Evolutionary conservation across 2,329 filamentous ascomycete species (phyloP).

Genomic region (Cadophora luteo-olivacea): DNA sequence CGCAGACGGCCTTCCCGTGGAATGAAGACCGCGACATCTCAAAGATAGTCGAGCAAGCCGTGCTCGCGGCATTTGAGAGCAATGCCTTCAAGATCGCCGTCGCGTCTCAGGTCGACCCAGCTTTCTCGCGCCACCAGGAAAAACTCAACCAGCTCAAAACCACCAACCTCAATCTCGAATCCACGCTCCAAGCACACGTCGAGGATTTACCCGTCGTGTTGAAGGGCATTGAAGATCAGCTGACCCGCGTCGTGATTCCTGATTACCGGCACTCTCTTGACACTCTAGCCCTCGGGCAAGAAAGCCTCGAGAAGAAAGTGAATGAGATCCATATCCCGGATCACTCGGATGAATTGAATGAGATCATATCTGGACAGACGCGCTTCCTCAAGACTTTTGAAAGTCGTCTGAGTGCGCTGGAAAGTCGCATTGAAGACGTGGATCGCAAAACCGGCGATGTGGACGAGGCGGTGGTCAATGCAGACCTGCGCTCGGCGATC

Average conservation of each 20-base stretch:
- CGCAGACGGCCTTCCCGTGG: conserved; percentile 27
- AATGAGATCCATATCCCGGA: conserved; percentile 16
- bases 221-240: conserved; percentile 32
- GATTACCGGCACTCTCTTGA: conserved; percentile 30
- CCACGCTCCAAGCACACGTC: conserved; percentile 29
- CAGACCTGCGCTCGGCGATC: conserved; percentile 36
- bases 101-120: conserved; percentile 34
- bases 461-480: conserved; percentile 31
- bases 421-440: conserved; percentile 28
- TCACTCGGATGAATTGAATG: conserved; percentile 8
- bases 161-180: conserved; percentile 36
- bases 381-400: conserved; percentile 28
- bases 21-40: conserved; percentile 29
- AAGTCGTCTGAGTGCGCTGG: conserved; percentile 24
- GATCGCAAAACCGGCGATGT: conserved; percentile 30
- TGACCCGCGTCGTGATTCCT: conserved; percentile 30
- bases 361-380: conserved; percentile 13
- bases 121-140: conserved; percentile 33
- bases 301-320: conserved; percentile 21
- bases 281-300: conserved; percentile 26
- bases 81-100: conserved; percentile 35
- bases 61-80: conserved; percentile 33
- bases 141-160: conserved; percentile 35
- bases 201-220: conserved; percentile 28
- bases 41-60: conserved; percentile 34